These are phyloP conservation scores for Chenopodium album DNA, from an alignment of 148 eudicot species.

Conservation along the genomic window DNA sequence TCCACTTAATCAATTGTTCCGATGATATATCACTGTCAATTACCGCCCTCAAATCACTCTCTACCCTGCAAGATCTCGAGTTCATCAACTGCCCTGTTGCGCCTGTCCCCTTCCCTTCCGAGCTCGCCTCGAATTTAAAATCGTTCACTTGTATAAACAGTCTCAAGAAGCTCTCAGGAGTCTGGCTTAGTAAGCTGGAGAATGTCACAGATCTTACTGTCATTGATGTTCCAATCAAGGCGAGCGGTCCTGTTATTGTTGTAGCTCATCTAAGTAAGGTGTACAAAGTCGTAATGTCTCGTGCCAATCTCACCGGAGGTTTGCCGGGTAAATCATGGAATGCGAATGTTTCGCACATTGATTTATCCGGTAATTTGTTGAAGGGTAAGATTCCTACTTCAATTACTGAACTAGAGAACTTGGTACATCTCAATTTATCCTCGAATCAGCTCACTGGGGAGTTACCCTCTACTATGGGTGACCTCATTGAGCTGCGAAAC, in stretches of 20 bases:
- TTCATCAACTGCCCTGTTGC: slow-evolving; percentile 53
- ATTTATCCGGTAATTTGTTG: slow-evolving; percentile 60
- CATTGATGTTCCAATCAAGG: slow-evolving; percentile 38
- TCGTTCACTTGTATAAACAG: slow-evolving; percentile 42
- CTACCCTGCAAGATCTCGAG: slow-evolving; percentile 46
- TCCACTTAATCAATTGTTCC: slow-evolving; percentile 63
- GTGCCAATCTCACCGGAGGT: slow-evolving; percentile 54
- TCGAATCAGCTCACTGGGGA: slow-evolving; percentile 51
- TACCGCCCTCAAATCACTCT: slow-evolving; percentile 65
- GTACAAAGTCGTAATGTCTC: slow-evolving; percentile 41
- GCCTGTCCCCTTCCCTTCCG: slow-evolving; percentile 28
- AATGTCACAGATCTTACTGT: slow-evolving; percentile 52
- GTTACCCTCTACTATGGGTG: slow-evolving; percentile 63
- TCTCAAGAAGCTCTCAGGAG: slow-evolving; percentile 33
- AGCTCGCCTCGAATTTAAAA: slow-evolving; percentile 32
- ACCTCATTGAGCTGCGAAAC: slow-evolving; percentile 43
- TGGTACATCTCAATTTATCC: slow-evolving; percentile 50
- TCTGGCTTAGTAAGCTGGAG: slow-evolving; percentile 34
- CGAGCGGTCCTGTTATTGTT: slow-evolving; percentile 55
- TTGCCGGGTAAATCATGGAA: slow-evolving; percentile 66
- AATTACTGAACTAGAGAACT: slow-evolving; percentile 44
- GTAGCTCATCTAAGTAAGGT: slow-evolving; percentile 34
- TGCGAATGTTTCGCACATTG: slow-evolving; percentile 44
- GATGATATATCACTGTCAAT: slow-evolving; percentile 46
- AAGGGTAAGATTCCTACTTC: slow-evolving; percentile 56